Base-by-base conservation (phyloP, 2,329 filamentous ascomycete genomes). In the Diaporthe caulivora region DNA sequence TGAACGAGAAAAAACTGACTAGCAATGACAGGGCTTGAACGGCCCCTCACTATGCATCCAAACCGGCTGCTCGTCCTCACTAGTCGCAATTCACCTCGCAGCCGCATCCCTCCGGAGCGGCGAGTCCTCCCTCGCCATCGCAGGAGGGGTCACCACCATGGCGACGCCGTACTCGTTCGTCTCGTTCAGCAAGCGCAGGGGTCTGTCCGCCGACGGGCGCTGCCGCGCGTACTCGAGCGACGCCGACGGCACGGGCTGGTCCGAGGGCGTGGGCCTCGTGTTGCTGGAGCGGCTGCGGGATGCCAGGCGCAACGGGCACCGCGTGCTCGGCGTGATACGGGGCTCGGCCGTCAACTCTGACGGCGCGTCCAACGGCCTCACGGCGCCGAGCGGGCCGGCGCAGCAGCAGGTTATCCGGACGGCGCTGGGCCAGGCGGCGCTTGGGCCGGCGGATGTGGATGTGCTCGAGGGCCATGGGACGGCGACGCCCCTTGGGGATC, bases 181-280 rank as follows among this genome's bases (percentile, higher is more conserved):
- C 5, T 60, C 57, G 13, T 71, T 71, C 69, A 64, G 47, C 57
- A 71, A 58, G 21, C 34, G 57, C 15, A 58, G 69, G 13, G 69
- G 69, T 13, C 44, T 79, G 26, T 78, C 77, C n/a, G 70, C 77
- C 3, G 76, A 76, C 57, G 75, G 77, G n/a, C 75, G 73, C 13
- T 79, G 76, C 67, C 73, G 78, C 47, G 76, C 77, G 21, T 85
- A 82, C 69, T 85, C 86, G 62, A 75, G 78, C 10, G 76, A 79
- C 10, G 85, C 83, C 1, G 79, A 84, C 67, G 87, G 86, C 1
- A 88, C 87, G 65, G 83, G 80, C 1, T 80, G 85, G 37, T 85
- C 84, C 1, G 86, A 88, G 72, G 86, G 85, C 3, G 77, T 82
- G 17, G 82, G 77, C 1, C 78, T 81, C 13, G 70, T 87, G 13